A percentile compares a stretch with the other conserved stretches of the same genome.
phyloP scores from a whole-genome alignment of 257 asterid species.

The Petrea volubilis region DNA sequence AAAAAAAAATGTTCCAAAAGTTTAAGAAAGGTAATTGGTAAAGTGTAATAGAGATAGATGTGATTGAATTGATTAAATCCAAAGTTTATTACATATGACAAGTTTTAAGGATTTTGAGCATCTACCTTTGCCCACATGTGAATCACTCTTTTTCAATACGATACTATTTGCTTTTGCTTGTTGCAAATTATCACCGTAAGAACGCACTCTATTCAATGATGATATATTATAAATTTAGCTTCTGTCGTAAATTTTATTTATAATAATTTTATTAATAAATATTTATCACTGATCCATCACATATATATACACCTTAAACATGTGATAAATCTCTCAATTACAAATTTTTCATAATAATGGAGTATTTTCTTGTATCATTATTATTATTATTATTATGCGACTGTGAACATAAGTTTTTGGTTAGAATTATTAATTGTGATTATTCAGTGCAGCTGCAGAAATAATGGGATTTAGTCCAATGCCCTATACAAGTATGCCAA shows the following conservation, averaged over 20 bases:
- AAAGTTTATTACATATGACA: not conserved
- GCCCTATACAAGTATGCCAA: not conserved
- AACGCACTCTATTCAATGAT: no score
- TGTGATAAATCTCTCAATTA: no score
- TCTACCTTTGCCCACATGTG: not conserved
- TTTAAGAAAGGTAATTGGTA: not conserved
- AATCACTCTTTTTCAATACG: not conserved
- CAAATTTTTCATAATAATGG: no score
- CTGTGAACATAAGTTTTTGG: not conserved
- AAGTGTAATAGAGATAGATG: conserved; percentile 17
- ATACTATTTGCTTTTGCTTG: not conserved
- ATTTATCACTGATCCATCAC: no score
- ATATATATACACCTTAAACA: no score
- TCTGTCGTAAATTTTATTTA: not conserved
- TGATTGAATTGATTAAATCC: conserved; percentile 6
- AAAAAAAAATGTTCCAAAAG: not conserved
- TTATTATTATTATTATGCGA: no score
- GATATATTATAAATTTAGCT: not conserved
- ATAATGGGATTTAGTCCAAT: not conserved
- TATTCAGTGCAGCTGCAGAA: not conserved
- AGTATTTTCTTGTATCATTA: no score
- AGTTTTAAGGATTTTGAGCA: conserved; percentile 6
- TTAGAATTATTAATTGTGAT: not conserved
- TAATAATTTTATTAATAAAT: no score
- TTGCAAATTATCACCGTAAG: no score